Evolutionary conservation across 257 asterid genomes (phyloP).

Genomic region (Fraxinus excelsior): DNA sequence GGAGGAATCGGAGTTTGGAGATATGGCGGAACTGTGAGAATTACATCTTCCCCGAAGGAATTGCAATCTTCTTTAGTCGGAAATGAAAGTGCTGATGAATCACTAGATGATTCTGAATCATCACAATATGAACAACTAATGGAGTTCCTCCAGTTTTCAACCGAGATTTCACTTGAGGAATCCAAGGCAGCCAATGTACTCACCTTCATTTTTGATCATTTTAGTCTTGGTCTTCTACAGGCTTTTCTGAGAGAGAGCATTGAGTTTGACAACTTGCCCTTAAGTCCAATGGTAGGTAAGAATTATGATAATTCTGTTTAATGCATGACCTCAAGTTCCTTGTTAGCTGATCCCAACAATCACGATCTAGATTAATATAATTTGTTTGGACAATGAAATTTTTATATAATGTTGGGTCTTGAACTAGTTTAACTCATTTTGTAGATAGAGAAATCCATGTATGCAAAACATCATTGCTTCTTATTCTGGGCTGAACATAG

Average conservation of each 20-base stretch:
- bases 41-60: constrained; percentile 66
- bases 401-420: neutral
- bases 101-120: constrained; percentile 76
- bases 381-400: neutral
- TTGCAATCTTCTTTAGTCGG: constrained; percentile 62
- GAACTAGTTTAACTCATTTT: neutral
- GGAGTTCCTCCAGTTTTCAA: constrained; percentile 66
- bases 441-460: neutral
- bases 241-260: constrained; percentile 57
- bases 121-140: constrained; percentile 71
- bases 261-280: constrained; percentile 59
- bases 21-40: constrained; percentile 85
- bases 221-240: constrained; percentile 65
- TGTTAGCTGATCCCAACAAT: neutral
- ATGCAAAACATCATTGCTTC: neutral
- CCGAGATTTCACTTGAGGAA: constrained; percentile 56
- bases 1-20: constrained; percentile 94
- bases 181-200: constrained; percentile 64
- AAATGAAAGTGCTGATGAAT: constrained; percentile 75
- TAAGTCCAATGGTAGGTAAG: constrained; percentile 93
- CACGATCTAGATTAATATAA: neutral
- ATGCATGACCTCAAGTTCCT: constrained; percentile 12
- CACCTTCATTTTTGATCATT: constrained; percentile 68
- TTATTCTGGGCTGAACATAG: neutral
- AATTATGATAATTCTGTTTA: constrained; percentile 36